Base-by-base conservation (phyloP, 2,329 filamentous ascomycete genomes). In the Sclerotinia nivalis region DNA sequence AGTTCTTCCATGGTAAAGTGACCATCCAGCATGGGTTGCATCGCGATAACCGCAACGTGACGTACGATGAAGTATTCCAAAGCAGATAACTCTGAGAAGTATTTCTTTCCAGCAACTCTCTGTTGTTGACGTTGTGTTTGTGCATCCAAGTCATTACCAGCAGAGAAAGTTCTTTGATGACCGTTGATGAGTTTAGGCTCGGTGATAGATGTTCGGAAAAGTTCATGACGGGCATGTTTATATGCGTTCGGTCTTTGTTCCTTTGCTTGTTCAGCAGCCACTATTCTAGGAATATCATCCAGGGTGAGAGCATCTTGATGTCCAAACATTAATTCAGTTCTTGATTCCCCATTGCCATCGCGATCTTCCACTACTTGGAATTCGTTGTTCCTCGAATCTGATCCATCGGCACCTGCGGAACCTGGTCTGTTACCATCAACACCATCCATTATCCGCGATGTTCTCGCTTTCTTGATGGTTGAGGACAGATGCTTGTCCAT, bases 11-110 rank as follows among this genome's bases (percentile, higher is more conserved):
- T 86, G n/a, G 91, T 92, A 80, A 98, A 98, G 75, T 97, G 89
- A 4, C 89, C 89, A 75, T 97, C 93, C 7, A 99, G 85, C 80
- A 98, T 85, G 9, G 96, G 93, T 74, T 97, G 93, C 89, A 99
- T 97, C 0, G 93, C 95, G 71, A 99, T 84, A 8, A 99, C 96
- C 13, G 96, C 96, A 69, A 98, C 89, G 76, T 98, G 95, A 37
- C 96, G 91, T 59, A 98, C 92, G 76, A 98, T 98, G 80, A 99
- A 98, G 79, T 97, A 98, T 78, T 99, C 96, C 43, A 99, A 84
- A 0, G 93, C 93, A 2, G 96, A 97, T 8, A 99, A 86, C 78
- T 99, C 96, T 0, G 96, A 97, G 79, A 99, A 99, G 81, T 97
- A 99, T 75, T 90, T 92, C 77, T 95, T 93, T 1, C 85, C 81